Evolutionary conservation across 2,329 filamentous ascomycete species (phyloP).

Genomic region (Trichoderma afroharzianum): DNA sequence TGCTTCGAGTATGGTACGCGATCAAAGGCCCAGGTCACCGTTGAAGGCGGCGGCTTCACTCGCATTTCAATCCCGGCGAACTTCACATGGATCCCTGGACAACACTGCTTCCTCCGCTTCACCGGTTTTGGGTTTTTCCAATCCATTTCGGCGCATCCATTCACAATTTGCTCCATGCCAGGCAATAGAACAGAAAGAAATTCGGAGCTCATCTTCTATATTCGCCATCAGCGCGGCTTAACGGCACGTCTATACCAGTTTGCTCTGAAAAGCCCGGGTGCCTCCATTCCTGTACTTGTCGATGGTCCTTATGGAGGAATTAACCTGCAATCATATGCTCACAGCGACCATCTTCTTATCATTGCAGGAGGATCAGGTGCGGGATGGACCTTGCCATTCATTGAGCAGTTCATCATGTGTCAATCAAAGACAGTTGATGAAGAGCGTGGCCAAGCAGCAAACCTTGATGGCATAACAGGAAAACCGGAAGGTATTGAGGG

Average conservation of each 20-base stretch:
- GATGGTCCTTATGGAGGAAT: not conserved
- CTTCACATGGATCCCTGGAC: not conserved
- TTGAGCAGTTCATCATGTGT: not conserved
- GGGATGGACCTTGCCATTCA: not conserved
- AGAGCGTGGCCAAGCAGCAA: not conserved
- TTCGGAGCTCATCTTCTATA: not conserved
- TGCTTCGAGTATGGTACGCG: not conserved
- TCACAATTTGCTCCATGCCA: not conserved
- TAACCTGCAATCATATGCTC: not conserved
- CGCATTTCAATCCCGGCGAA: not conserved
- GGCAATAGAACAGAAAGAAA: not conserved
- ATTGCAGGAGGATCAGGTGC: not conserved
- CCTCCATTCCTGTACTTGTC: not conserved
- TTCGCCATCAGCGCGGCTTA: not conserved
- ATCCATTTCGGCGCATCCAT: not conserved
- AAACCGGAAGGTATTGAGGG: not conserved
- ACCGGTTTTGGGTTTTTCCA: not conserved
- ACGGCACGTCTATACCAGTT: not conserved
- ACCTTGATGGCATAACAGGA: not conserved
- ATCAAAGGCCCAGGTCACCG: not conserved
- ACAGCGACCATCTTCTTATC: not conserved
- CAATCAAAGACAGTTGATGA: not conserved
- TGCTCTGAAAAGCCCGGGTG: not conserved
- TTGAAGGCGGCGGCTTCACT: not conserved
- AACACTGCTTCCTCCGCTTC: not conserved